These are phyloP conservation scores for Macroventuria anomochaeta DNA, from an alignment of 2,329 filamentous ascomycete species.

Conservation along the genomic window DNA sequence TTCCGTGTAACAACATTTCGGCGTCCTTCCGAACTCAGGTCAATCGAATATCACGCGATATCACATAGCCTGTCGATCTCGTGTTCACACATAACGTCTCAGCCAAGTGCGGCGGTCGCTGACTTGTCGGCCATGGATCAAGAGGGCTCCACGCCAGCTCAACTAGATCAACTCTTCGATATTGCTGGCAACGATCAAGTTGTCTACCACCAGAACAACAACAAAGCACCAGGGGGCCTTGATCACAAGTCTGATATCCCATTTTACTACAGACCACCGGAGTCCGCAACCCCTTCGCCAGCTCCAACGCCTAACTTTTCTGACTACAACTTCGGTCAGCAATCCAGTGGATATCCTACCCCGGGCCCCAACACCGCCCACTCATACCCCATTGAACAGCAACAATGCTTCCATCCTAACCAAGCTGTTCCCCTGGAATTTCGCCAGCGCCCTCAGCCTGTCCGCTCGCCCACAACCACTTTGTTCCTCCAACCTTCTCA, in stretches of 20 bases:
- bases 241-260: conserved; percentile 8
- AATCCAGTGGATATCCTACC: conserved; percentile 16
- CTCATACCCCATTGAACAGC: conserved; percentile 25
- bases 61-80: background rate
- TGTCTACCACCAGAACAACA: conserved; percentile 13
- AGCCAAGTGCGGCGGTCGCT: conserved; percentile 16
- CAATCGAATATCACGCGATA: conserved; percentile 10
- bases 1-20: conserved; percentile 31
- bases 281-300: conserved; percentile 12
- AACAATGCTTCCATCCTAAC: conserved; percentile 12
- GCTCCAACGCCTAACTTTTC: conserved; percentile 22
- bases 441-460: conserved; percentile 8
- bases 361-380: conserved; percentile 23
- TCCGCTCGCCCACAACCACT: conserved; percentile 15
- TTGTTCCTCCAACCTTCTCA: conserved; percentile 7
- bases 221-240: conserved; percentile 14
- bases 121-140: conserved; percentile 6
- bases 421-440: background rate
- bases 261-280: background rate
- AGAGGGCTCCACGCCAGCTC: conserved; percentile 17
- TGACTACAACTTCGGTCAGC: conserved; percentile 17
- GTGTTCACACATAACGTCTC: conserved; percentile 28
- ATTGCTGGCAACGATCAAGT: background rate
- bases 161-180: conserved; percentile 22
- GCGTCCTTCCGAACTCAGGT: conserved; percentile 1